Evolutionary conservation across 2,329 filamentous ascomycete species (phyloP).

Genomic region (Herpotrichia juniperi): DNA sequence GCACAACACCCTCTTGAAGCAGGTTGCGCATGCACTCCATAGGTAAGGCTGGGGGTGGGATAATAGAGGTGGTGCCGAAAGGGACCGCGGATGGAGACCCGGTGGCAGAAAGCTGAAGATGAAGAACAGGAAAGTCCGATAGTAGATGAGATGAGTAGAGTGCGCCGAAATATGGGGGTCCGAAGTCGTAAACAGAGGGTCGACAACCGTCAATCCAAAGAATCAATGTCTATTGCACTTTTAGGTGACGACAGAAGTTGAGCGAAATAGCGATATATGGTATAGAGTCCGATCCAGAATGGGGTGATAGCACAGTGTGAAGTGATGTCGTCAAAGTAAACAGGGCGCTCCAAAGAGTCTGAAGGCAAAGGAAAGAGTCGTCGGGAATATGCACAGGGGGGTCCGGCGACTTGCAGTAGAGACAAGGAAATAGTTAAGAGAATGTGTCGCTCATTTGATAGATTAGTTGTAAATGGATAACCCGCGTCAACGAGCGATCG

Average conservation of each 20-base stretch:
- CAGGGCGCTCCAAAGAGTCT: slow-evolving; percentile 31
- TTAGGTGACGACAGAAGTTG: slow-evolving; percentile 36
- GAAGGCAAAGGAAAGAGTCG: slow-evolving; percentile 35
- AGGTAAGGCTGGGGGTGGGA: slow-evolving; percentile 24
- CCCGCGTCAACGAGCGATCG: slow-evolving; percentile 48
- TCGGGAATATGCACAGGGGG: slow-evolving; percentile 48
- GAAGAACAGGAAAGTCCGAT: slow-evolving; percentile 2
- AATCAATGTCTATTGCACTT: slow-evolving; percentile 47
- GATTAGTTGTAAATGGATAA: slow-evolving; percentile 48
- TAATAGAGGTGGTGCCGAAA: slow-evolving; percentile 24
- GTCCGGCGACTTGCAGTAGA: slow-evolving; percentile 44
- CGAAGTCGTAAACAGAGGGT: slow-evolving; percentile 42
- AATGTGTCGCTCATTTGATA: slow-evolving; percentile 52
- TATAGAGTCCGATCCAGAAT: slow-evolving; percentile 26
- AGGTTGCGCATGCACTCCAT: slow-evolving; percentile 90
- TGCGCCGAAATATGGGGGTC: slow-evolving; percentile 18
- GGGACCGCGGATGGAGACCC: slow-evolving; percentile 45
- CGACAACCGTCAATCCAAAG: slow-evolving; percentile 35
- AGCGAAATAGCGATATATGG: slow-evolving; percentile 44
- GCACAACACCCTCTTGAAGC: slow-evolving; percentile 78
- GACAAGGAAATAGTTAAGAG: slow-evolving; percentile 50
- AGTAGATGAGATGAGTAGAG: slow-evolving; percentile 2
- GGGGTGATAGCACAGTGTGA: slow-evolving; percentile 21
- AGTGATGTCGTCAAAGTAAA: slow-evolving; percentile 39
- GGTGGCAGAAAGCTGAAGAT: slow-evolving; percentile 34